Evolutionary conservation across 2,329 filamentous ascomycete species (phyloP), one percentile per base, ranked within the genome.

Genomic region (Alternaria longipes): DNA sequence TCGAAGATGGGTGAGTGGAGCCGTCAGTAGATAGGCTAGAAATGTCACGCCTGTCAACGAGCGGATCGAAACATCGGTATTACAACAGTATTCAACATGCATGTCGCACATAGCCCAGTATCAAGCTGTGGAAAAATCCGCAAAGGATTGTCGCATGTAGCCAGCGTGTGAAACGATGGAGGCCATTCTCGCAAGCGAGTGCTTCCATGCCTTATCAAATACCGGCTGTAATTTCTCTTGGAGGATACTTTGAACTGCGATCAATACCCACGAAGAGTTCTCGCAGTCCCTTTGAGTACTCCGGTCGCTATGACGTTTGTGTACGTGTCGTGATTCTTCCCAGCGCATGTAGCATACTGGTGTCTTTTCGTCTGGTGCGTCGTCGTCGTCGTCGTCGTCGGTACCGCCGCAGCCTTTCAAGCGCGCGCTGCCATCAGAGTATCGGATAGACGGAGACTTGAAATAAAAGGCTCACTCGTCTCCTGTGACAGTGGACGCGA

Each of bases 171-270:
- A 67, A 62, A 65, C 16, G 56, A 54, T 63, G 51, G 54, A 64
- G 42, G 61, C 65, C 66, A 36, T 65, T 49, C 67, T 63, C 66
- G 49, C 56, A 50, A 56, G 36, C 45, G 63, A 69, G 66, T 68
- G 66, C 26, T 53, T 60, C 60, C 57, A 65, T 49, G 55, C 54
- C 42, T 58, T 65, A 54, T 62, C 60, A 55, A 56, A 54, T 55
- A 55, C 64, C 54, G 57, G 56, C 59, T 44, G 22, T 49, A 30
- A 42, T 42, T 63, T 11, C 22, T 72, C 22, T 72, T 51, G 70
- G 70, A 72, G 70, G 68, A 68, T 71, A 72, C 68, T 72, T 72
- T 72, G 65, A 71, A 72, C 70, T 67, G 70, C 62, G 66, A 67
- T 72, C 70, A 69, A 67, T 42, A 71, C 68, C 62, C 65, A 45